Base-by-base conservation (phyloP, 805 yeast species). In the Yarrowia yakushimensis region DNA sequence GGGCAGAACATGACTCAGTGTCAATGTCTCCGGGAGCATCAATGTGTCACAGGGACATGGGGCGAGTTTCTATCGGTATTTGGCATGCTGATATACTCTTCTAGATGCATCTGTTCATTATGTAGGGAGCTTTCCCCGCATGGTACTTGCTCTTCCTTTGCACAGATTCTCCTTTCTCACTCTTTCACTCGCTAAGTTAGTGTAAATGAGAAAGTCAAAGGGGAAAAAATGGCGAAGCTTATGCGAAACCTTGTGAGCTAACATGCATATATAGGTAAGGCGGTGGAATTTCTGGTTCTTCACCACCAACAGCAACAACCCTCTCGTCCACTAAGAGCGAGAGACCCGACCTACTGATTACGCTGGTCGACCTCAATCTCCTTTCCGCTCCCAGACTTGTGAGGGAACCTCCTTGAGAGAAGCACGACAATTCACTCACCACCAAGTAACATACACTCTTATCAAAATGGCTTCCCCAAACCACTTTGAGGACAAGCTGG, bases 291-390 rank as follows among this genome's bases (percentile, higher is more conserved):
- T 31, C 28, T 48, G 59, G 59, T 28, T 55, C 48, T 15, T 55
- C 46, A 55, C 39, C 61, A 55, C 61, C 48, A 20, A 18, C 11
- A 1, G 30, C 61, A 39, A 37, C 48, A 41, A 36, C 61, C 61
- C 61, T 55, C 61, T 55, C 61, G 61, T 55, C 61, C 48, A 41
- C 61, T 55, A 55, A 55, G 61, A 55, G 48, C 61, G 61, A 55
- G 61, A 55, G 61, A 55, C 42, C n/a, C 9, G 10, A 31, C 22
- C 28, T 18, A 25, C 23, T 37, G 27, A 55, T 30, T 18, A 55
- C 61, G 61, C 61, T 55, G 61, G 61, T 55, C 48, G 48, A 41
- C 46, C 48, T 31, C 39, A 55, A 27, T 39, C 23, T 28, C n/a
- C 36, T 22, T 39, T 39, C 48, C 48, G 46, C 61, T 55, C 61